phyloP scores from a whole-genome alignment of 495 filamentous ascomycete genomes.

The Tuber aestivum region DNA sequence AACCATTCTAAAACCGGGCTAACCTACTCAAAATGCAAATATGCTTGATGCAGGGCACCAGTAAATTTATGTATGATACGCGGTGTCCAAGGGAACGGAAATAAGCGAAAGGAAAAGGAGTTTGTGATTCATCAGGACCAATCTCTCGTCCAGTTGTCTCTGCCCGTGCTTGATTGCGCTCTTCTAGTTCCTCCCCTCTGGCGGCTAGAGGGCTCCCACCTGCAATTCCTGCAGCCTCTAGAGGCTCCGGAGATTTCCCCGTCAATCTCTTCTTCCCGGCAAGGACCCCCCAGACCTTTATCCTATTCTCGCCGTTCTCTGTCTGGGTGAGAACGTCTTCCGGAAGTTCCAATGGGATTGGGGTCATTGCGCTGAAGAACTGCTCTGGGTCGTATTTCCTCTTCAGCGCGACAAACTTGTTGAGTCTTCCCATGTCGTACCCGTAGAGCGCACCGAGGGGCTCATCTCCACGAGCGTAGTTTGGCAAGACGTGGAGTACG shows the following conservation, averaged over 20 bases:
- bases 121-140: neutral
- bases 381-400: conserved; percentile 46
- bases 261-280: neutral
- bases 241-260: neutral
- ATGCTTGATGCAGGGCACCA: neutral
- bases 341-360: conserved; percentile 21
- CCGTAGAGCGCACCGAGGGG: conserved; percentile 46
- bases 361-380: conserved; percentile 47
- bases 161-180: neutral
- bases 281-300: neutral
- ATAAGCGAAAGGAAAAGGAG: neutral
- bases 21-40: neutral
- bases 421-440: conserved; percentile 48
- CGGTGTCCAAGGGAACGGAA: neutral
- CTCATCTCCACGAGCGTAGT: conserved; percentile 50
- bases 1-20: neutral
- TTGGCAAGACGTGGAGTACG: conserved; percentile 26
- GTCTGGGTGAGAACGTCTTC: neutral
- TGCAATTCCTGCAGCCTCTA: neutral
- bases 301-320: neutral
- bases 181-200: neutral
- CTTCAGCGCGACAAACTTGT: conserved; percentile 45
- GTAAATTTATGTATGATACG: neutral
- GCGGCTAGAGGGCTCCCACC: neutral
- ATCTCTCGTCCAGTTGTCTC: neutral